Conservation (phyloP, 1,284 basidiomycete genomes). For the Sanghuangporus sanghuang region DNA sequence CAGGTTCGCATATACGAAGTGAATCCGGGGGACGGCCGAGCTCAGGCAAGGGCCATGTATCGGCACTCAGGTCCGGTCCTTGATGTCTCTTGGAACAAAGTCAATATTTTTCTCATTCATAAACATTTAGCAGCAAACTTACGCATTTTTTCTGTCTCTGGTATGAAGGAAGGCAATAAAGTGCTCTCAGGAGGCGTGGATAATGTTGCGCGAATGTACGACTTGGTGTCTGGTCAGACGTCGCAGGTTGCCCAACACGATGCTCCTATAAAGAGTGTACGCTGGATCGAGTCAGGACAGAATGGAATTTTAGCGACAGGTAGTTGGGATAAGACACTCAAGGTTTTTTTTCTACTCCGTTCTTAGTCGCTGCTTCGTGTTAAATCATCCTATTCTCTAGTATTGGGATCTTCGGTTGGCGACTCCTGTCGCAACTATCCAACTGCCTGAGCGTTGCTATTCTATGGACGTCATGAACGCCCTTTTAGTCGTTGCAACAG, state of each 20-base stretch:
- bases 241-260: slow-evolving; percentile 81
- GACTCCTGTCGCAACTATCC: slow-evolving; percentile 72
- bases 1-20: slow-evolving; percentile 64
- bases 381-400: slow-evolving; percentile 34
- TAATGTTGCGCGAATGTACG: slow-evolving; percentile 79
- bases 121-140: background rate
- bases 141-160: background rate
- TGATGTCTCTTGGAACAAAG: slow-evolving; percentile 79
- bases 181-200: slow-evolving; percentile 85
- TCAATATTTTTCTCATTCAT: slow-evolving; percentile 19
- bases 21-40: slow-evolving; percentile 44
- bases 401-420: slow-evolving; percentile 87
- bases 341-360: slow-evolving; percentile 40
- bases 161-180: slow-evolving; percentile 66
- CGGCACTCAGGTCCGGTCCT: slow-evolving; percentile 80
- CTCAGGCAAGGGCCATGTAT: slow-evolving; percentile 79
- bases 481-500: slow-evolving; percentile 90
- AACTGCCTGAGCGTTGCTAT: slow-evolving; percentile 90
- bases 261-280: slow-evolving; percentile 72
- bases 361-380: background rate
- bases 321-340: slow-evolving; percentile 90
- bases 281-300: slow-evolving; percentile 69
- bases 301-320: slow-evolving; percentile 77
- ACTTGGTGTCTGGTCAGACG: slow-evolving; percentile 68
- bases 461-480: slow-evolving; percentile 81